Percentiles rank a stretch among this genome's conserved stretches.
Evolutionary conservation across 371 early-diverging fungal species (phyloP).

Genomic region (Mortierella sp.): DNA sequence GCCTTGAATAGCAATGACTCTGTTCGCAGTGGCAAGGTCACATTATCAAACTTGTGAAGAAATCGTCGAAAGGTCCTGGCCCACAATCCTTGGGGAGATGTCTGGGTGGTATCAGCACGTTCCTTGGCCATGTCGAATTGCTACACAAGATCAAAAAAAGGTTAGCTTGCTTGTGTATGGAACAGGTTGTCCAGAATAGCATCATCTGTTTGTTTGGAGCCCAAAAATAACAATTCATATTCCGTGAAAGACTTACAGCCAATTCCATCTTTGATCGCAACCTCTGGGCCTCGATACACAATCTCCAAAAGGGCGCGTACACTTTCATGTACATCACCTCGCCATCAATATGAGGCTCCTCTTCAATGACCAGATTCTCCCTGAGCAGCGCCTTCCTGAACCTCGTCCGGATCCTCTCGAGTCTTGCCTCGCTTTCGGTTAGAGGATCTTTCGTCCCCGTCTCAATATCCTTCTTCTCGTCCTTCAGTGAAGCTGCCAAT

Average conservation of each 20-base stretch:
- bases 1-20: constrained; percentile 52
- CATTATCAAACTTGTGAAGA: constrained; percentile 26
- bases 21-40: constrained; percentile 41
- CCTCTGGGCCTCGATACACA: constrained; percentile 58
- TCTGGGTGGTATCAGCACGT: constrained; percentile 18
- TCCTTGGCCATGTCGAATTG: constrained; percentile 27
- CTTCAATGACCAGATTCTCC: constrained; percentile 57
- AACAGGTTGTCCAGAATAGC: no score
- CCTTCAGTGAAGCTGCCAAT: neutral
- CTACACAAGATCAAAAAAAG: constrained; percentile 8
- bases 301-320: constrained; percentile 58
- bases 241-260: constrained; percentile 19
- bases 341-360: constrained; percentile 54
- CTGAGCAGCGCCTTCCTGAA: constrained; percentile 57
- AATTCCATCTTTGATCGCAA: constrained; percentile 45
- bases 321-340: constrained; percentile 60
- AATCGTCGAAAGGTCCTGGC: constrained; percentile 13
- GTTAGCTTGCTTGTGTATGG: no score
- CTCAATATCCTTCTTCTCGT: constrained; percentile 22
- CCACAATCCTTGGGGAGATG: constrained; percentile 8
- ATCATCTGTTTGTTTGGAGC: neutral
- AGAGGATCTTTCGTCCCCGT: constrained; percentile 14
- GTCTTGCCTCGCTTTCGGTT: constrained; percentile 21
- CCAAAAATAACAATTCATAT: constrained; percentile 4
- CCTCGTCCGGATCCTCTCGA: constrained; percentile 24